Percentiles rank a stretch among this genome's conserved stretches.
These are phyloP conservation scores for Stipa capillata DNA, from an alignment of 176 grass and related monocot genomes.

Conservation along the genomic window DNA sequence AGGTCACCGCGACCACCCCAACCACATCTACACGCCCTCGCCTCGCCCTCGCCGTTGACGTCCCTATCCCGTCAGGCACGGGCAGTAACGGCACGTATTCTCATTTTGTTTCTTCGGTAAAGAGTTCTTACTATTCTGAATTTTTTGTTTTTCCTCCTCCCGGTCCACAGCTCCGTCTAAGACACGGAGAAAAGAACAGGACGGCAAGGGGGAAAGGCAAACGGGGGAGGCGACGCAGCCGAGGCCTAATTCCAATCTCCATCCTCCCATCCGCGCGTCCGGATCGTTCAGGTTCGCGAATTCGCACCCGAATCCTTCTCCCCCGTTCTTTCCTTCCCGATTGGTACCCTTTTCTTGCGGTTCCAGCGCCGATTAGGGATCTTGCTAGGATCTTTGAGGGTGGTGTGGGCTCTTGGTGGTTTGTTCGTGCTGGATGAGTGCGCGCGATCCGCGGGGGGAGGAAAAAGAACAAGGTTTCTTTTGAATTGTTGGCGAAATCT, in stretches of 20 bases:
- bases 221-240: not conserved
- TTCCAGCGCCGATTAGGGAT: not conserved
- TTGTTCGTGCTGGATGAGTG: too few relatives aligned
- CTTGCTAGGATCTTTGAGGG: not conserved
- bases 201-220: not conserved
- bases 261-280: not conserved
- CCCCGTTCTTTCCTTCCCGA: not conserved
- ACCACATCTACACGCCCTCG: not conserved
- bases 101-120: not conserved
- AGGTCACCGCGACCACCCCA: not conserved
- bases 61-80: not conserved
- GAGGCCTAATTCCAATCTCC: not conserved
- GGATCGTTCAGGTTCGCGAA: not conserved
- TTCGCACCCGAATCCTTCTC: slow-evolving; percentile 9
- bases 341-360: not conserved
- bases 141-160: not conserved
- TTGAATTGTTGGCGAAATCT: not conserved
- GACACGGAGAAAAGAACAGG: slow-evolving; percentile 7
- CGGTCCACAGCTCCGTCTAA: not conserved
- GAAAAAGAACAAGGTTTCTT: not conserved
- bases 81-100: not conserved
- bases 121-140: not conserved
- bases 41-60: not conserved
- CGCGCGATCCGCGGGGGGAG: not conserved
- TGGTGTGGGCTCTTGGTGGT: not conserved